Evolutionary conservation across 73 alveolate species (phyloP), one percentile per base, ranked within the genome.

Genomic region (Breviolum minutum): DNA sequence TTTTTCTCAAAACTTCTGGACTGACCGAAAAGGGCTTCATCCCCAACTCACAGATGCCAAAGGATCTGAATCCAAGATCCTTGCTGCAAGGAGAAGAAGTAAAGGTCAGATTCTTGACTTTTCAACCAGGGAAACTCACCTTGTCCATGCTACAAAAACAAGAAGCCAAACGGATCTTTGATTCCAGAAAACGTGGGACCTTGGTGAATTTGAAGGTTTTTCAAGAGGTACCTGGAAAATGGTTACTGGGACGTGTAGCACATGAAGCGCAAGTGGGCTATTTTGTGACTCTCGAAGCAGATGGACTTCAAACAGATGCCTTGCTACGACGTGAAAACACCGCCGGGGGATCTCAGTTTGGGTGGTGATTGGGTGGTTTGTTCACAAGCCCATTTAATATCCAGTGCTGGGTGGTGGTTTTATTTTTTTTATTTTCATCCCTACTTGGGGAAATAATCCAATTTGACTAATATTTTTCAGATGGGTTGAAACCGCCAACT

Each of bases 291-390:
- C 79, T 86, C 30, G 32, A 63, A 63, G 26, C 20, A 17, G 94
- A 86, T 5, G 94, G 94, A 26, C 12, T 29, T 63, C 64, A n/a
- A 86, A 79, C 80, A 63, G 80, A 62, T 86, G 94, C 80, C 81
- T 63, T 86, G 64, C 94, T 86, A 5, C 77, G 62, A 63, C 79
- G 8, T 24, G 88, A 14, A 22, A 86, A 26, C 71, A 82, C 71
- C 4, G 68, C 61, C 61, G n/a, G 64, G 77, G 40, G 30, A n/a
- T 22, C 29, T 17, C 66, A 40, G 69, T 10, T 6, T 10, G n/a
- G 60, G 63, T 63, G 30, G 11, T 12, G 2, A 26, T 10, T 77
- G 63, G 27, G 11, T 13, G 0, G 63, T n/a, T n/a, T 27, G 27
- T 17, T 62, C 20, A 9, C 87, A 77, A 26, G n/a, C 61, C 16